phyloP scores from a whole-genome alignment of 2,329 filamentous ascomycete species.

The Fusarium sp. region DNA sequence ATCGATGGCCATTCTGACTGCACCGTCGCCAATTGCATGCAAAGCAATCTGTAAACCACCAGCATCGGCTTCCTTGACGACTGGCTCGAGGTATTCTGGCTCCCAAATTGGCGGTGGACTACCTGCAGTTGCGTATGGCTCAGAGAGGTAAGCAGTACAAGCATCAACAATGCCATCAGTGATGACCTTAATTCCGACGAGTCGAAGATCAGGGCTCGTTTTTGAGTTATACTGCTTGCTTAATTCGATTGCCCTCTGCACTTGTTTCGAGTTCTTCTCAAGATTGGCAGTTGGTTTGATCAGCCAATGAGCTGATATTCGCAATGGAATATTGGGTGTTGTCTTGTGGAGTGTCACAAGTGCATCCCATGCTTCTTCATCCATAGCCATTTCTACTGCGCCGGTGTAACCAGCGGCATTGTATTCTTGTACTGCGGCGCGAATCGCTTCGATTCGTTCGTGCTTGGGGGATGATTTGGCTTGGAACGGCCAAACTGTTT shows the following conservation, averaged over 20 bases:
- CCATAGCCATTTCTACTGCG: constrained; percentile 70
- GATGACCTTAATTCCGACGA: constrained; percentile 71
- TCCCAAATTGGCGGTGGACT: constrained; percentile 64
- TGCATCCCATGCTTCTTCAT: constrained; percentile 64
- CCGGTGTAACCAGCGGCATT: constrained; percentile 64
- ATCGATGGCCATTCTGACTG: constrained; percentile 67
- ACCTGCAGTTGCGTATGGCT: constrained; percentile 63
- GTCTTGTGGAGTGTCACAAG: constrained; percentile 55
- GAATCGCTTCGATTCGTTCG: constrained; percentile 60
- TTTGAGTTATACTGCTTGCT: constrained; percentile 47
- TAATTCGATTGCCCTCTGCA: constrained; percentile 61
- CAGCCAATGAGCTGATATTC: constrained; percentile 66
- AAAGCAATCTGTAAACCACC: constrained; percentile 68
- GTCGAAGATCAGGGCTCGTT: constrained; percentile 53
- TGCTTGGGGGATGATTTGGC: constrained; percentile 57
- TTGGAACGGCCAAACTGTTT: constrained; percentile 57
- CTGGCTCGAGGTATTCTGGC: constrained; percentile 58
- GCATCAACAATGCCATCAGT: constrained; percentile 71
- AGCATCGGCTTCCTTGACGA: constrained; percentile 62
- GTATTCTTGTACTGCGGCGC: constrained; percentile 60
- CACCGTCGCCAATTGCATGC: constrained; percentile 71
- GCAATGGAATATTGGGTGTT: constrained; percentile 49
- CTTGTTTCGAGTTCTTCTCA: constrained; percentile 54
- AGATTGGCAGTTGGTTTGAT: constrained; percentile 56
- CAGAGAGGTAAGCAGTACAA: constrained; percentile 67